Base-by-base conservation (phyloP, 176 grass and related monocot genomes). In the Oryza punctata region DNA sequence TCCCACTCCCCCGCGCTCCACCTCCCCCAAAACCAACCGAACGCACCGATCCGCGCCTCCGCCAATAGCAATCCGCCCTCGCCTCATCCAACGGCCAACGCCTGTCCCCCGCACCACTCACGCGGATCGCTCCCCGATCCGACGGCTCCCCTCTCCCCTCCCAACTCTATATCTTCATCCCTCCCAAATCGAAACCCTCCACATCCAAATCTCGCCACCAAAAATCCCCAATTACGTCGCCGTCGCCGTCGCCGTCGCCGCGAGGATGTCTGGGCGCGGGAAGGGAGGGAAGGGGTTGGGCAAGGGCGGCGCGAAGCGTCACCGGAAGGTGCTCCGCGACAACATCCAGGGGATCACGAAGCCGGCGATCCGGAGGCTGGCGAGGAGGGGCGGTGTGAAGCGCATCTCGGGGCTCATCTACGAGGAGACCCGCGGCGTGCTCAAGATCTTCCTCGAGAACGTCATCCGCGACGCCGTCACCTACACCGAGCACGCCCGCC, bases 261-360 rank as follows among this genome's bases (percentile, higher is more conserved):
- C 6, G 52, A 21, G 6, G 28, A 97, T 97, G 94, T 97, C 91
- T 18, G 91, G 91, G 21, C 89, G 89, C 12, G 91, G 94, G 21
- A 97, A 97, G 84, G 94, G 94, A 46, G 90, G 90, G 35, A 97
- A 97, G 85, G 94, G 94, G 16, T 69, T 97, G 68, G 91, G 91
- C 19, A 97, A 97, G 91, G 94, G 91, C 33, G 91, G 94, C 18
- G 91, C 89, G 8, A 97, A 97, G 89, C 84, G 91, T 15, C 89
- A 97, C 74, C 81, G 91, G 37, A 89, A 91, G 91, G 88, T 96
- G 45, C 91, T 91, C 13, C 86, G 84, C 10, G 94, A 97, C 66
- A 97, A 97, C 91, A 97, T 97, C 78, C 79, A 97, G 85, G 94
- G 94, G 5, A 97, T 94, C 87, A 97, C 94, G 47, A 97, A 97